Conservation (phyloP, 2,329 filamentous ascomycete species). For the Fusarium robinianum region DNA sequence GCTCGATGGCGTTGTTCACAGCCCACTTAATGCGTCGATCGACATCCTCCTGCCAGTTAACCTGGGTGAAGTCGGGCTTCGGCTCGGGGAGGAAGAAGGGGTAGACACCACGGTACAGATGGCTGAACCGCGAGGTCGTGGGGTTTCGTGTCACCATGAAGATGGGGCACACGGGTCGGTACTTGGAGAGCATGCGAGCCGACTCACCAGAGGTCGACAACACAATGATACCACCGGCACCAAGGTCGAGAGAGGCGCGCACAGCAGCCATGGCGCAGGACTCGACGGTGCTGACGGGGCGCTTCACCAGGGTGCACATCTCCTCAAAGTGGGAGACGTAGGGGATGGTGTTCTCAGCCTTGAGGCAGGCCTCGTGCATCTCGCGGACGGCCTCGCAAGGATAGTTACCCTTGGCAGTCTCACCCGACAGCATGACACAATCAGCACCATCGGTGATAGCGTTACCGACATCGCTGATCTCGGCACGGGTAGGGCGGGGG, state of each 20-base stretch:
- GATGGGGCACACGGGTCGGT: slow-evolving; percentile 97
- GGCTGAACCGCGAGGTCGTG: slow-evolving; percentile 83
- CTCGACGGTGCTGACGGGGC: slow-evolving; percentile 87
- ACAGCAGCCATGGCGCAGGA: slow-evolving; percentile 97
- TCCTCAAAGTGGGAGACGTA: slow-evolving; percentile 98
- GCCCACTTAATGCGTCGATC: slow-evolving; percentile 98
- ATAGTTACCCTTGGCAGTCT: slow-evolving; percentile 98
- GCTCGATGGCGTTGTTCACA: slow-evolving; percentile 81
- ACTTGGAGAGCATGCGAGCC: slow-evolving; percentile 95
- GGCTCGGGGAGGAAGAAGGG: slow-evolving; percentile 91
- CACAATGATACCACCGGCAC: slow-evolving; percentile 93
- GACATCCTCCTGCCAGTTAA: slow-evolving; percentile 99
- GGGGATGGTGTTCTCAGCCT: slow-evolving; percentile 95
- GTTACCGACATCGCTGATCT: slow-evolving; percentile 98
- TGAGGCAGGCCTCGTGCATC: slow-evolving; percentile 98
- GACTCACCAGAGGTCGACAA: slow-evolving; percentile 95
- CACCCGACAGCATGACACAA: slow-evolving; percentile 99
- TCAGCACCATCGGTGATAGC: slow-evolving; percentile 96
- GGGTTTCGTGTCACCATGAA: slow-evolving; percentile 96
- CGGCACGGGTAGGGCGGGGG: slow-evolving; percentile 94
- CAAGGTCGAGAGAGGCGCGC: slow-evolving; percentile 92
- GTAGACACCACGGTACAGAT: slow-evolving; percentile 97
- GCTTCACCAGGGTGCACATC: slow-evolving; percentile 79
- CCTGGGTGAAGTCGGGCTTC: slow-evolving; percentile 92
- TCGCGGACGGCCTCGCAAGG: slow-evolving; percentile 89